Conservation (phyloP, 345 rosid species). For the Clausena lansium region DNA sequence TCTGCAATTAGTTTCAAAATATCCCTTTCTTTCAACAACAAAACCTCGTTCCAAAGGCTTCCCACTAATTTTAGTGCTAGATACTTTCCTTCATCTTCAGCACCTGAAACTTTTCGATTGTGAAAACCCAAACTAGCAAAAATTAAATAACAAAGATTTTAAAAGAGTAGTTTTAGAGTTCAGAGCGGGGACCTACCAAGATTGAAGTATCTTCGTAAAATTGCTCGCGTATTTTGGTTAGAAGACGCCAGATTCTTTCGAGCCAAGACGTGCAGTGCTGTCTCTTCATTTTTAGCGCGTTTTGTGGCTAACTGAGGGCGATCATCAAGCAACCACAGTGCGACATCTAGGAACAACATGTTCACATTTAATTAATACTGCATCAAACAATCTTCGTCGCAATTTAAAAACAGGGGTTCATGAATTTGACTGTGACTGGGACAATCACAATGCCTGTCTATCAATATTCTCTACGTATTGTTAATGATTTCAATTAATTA, state of each 20-base stretch:
- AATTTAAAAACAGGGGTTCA: neutral
- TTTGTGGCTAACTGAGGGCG: neutral
- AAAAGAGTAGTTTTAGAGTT: too few species aligned
- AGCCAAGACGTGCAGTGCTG: neutral
- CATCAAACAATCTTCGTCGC: neutral
- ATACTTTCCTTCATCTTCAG: too few species aligned
- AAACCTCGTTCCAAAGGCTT: too few species aligned
- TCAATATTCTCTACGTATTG: neutral
- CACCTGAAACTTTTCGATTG: too few species aligned
- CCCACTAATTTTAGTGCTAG: too few species aligned
- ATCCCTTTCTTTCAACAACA: too few species aligned
- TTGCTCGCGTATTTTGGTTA: too few species aligned
- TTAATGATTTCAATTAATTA: neutral
- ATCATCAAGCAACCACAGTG: neutral
- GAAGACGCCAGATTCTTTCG: neutral
- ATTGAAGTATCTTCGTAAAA: too few species aligned
- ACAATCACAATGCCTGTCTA: neutral
- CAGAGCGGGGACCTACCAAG: neutral
- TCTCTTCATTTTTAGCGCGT: neutral
- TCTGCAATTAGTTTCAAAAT: too few species aligned
- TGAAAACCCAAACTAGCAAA: too few species aligned
- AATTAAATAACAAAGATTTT: too few species aligned
- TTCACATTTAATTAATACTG: neutral
- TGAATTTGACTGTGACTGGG: neutral
- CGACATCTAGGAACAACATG: constrained; percentile 6